phyloP scores from a whole-genome alignment of 75 land plant species.

The Pinus taeda region DNA sequence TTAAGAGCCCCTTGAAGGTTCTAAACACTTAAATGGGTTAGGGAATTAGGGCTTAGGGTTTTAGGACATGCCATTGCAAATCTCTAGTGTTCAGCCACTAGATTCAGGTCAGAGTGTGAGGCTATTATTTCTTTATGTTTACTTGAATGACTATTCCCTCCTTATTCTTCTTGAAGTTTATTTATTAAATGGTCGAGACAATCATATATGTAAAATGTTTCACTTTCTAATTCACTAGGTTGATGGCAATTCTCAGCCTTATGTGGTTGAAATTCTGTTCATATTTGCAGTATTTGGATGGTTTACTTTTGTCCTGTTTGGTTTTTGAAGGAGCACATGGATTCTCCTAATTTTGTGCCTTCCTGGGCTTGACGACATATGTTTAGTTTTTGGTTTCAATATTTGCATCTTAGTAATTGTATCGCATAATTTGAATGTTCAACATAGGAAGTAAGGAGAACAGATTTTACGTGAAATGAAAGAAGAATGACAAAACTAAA shows the following conservation, averaged over 20 bases:
- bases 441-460: neutral
- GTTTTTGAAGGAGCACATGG: neutral
- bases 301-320: neutral
- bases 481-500: neutral
- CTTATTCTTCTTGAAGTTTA: neutral
- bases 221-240: neutral
- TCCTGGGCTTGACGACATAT: neutral
- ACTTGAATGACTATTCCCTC: neutral
- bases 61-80: constrained; percentile 66
- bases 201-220: neutral
- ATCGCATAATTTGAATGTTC: neutral
- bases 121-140: constrained; percentile 1
- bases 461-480: neutral
- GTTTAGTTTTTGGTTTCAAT: neutral
- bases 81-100: constrained; percentile 85
- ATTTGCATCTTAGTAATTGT: neutral
- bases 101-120: constrained; percentile 55
- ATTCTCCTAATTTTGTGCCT: neutral
- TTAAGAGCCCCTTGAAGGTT: no score
- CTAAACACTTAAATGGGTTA: no score
- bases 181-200: neutral
- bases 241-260: neutral
- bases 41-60: no score
- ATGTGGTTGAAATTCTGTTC: neutral
- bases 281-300: neutral